These are phyloP conservation scores for Aphanomyces cochlioides DNA, from an alignment of 352 stramenopile species.

Conservation along the genomic window DNA sequence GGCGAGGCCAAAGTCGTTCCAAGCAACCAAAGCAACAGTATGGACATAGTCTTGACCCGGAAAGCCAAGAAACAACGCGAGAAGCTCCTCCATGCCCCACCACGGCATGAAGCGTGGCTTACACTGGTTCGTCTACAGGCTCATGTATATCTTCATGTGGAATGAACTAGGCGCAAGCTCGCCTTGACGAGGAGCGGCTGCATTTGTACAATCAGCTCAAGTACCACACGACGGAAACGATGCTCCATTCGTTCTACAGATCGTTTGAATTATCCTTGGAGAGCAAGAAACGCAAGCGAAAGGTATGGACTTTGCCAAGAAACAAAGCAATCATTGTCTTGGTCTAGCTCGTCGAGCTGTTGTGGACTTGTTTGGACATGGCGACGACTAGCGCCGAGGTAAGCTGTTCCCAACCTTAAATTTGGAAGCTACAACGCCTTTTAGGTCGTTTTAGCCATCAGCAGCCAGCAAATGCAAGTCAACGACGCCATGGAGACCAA, in stretches of 20 bases:
- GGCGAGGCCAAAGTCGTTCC: neutral
- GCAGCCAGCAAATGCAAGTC: neutral
- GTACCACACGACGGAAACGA: conserved; percentile 38
- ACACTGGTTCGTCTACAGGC: too few relatives aligned
- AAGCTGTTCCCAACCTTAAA: conserved; percentile 20
- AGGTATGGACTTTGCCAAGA: conserved; percentile 33
- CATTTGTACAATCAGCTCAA: conserved; percentile 62
- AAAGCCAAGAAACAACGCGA: conserved; percentile 3
- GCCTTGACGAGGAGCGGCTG: conserved; percentile 50
- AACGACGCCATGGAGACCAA: conserved; percentile 47
- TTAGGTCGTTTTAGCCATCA: conserved; percentile 16
- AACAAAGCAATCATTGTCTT: neutral
- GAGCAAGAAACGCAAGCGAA: conserved; percentile 71
- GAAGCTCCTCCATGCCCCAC: neutral
- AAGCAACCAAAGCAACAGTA: neutral
- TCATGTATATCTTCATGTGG: too few relatives aligned
- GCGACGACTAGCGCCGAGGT: conserved; percentile 64
- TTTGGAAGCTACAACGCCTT: conserved; percentile 57
- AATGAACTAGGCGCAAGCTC: conserved; percentile 41
- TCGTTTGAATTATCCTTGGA: conserved; percentile 51
- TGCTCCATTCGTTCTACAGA: conserved; percentile 56
- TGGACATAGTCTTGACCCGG: conserved; percentile 5
- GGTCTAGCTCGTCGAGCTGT: conserved; percentile 47
- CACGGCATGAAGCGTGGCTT: too few relatives aligned
- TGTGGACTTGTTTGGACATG: conserved; percentile 60